A percentile compares a stretch with the other conserved stretches of the same genome.
Conservation (phyloP, 2,329 filamentous ascomycete genomes). For the Aspergillus intermedius region DNA sequence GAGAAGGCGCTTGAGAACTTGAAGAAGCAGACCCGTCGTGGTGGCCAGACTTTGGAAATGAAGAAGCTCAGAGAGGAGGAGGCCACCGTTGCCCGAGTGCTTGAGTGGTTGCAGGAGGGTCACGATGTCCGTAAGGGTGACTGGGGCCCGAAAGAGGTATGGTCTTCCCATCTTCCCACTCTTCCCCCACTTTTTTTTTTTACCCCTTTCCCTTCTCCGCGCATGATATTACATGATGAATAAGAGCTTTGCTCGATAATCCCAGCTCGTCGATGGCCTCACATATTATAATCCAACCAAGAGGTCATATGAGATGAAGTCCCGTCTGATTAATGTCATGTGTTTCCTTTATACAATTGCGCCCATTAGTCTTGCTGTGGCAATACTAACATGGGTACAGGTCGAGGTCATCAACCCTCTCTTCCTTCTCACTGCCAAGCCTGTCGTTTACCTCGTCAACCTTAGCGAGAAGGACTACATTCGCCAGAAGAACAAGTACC, state of each 20-base stretch:
- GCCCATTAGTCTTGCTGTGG: constrained; percentile 10
- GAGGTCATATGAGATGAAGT: constrained; percentile 83
- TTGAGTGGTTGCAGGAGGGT: constrained; percentile 74
- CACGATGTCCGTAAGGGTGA: constrained; percentile 89
- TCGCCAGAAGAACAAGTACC: constrained; percentile 99
- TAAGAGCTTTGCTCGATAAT: constrained; percentile 96
- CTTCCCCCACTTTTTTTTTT: constrained; percentile 12
- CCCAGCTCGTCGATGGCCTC: constrained; percentile 99
- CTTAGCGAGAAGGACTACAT: constrained; percentile 95
- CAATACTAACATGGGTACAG: constrained; percentile 44
- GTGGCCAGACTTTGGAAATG: constrained; percentile 92
- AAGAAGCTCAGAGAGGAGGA: constrained; percentile 96
- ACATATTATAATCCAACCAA: constrained; percentile 56
- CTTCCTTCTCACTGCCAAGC: constrained; percentile 90
- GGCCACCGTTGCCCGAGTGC: constrained; percentile 83
- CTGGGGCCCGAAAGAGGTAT: constrained; percentile 93
- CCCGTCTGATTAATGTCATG: constrained; percentile 55
- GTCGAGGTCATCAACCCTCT: constrained; percentile 97
- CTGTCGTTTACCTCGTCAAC: constrained; percentile 95
- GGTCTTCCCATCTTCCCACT: constrained; percentile 4
- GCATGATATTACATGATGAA: constrained; percentile 70
- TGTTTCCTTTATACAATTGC: constrained; percentile 9
- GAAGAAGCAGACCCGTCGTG: constrained; percentile 89
- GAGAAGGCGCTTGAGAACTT: constrained; percentile 91
- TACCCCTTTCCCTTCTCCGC: constrained; percentile 7